phyloP scores from a whole-genome alignment of 768 basidiomycete genomes.

The Suillus hirtellus region DNA sequence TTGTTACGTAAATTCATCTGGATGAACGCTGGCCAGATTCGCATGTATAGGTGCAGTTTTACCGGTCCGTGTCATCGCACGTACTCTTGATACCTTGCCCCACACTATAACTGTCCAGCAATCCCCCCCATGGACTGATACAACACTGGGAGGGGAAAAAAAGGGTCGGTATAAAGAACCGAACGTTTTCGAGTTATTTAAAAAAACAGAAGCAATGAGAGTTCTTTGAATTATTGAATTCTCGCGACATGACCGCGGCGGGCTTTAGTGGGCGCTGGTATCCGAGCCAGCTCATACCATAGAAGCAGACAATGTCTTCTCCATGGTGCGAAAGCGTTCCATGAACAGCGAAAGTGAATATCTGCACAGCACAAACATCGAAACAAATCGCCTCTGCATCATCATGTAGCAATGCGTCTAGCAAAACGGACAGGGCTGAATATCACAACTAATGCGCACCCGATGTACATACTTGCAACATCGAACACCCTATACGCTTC shows the following conservation, averaged over 20 bases:
- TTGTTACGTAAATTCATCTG: not conserved
- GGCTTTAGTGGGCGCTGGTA: not conserved
- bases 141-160: not conserved
- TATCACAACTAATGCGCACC: not conserved
- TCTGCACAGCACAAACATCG: no score
- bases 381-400: not conserved
- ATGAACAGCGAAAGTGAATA: not conserved
- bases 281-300: not conserved
- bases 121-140: not conserved
- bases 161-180: not conserved
- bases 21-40: not conserved
- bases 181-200: not conserved
- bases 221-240: not conserved
- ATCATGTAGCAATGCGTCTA: constrained; percentile 1
- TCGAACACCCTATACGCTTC: constrained; percentile 69
- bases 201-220: not conserved
- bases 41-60: no score
- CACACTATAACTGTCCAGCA: not conserved
- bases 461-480: constrained; percentile 43
- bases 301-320: not conserved
- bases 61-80: not conserved
- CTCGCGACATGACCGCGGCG: not conserved
- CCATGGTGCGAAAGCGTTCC: not conserved
- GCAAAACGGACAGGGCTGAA: not conserved
- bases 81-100: not conserved